Evolutionary conservation across 345 rosid genomes (phyloP), one percentile per base, ranked within the genome.

Genomic region (Turritis glabra): DNA sequence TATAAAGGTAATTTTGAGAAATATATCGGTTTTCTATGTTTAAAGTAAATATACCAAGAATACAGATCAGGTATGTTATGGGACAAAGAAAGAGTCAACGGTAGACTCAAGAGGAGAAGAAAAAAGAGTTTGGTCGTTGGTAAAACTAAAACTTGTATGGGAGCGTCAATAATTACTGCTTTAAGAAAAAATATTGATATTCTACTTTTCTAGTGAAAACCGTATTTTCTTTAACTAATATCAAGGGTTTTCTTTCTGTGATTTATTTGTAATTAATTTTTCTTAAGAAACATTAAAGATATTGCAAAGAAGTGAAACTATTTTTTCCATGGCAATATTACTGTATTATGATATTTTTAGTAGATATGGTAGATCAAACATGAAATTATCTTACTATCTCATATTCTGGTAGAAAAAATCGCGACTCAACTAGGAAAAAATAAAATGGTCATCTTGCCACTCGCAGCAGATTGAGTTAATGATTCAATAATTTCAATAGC

Each of bases 11-110:
- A 17, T 35, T 33, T 19, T 18, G 43, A 10, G 26, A 19, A 32
- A 57, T 5, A 10, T 11, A 19, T 58, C 15, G 5, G 10, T 17
- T 57, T 58, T 19, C 2, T 33, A 33, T 11, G 4, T 30, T 18
- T 1, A 56, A 2, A 29, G 22, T 11, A 19, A 14, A 8, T n/a
- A n/a, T n/a, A n/a, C n/a, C n/a, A n/a, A n/a, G 14, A 32, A 43
- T 2, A 19, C 29, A 33, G 22, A 65, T 23, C 6, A 13, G 29
- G 50, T 44, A 35, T 64, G 50, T 55, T 55, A 64, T 44, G 22
- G 26, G 65, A 73, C 71, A 73, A 73, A 64, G 64, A 55, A 54
- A 23, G 57, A 73, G 62, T 73, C 77, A 73, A 55, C 71, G 55
- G 37, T 15, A 64, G 37, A 30, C 56, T 46, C 4, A 29, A 62